Conservation (phyloP, 208 protist genomes). For the Naegleria gruberi region DNA sequence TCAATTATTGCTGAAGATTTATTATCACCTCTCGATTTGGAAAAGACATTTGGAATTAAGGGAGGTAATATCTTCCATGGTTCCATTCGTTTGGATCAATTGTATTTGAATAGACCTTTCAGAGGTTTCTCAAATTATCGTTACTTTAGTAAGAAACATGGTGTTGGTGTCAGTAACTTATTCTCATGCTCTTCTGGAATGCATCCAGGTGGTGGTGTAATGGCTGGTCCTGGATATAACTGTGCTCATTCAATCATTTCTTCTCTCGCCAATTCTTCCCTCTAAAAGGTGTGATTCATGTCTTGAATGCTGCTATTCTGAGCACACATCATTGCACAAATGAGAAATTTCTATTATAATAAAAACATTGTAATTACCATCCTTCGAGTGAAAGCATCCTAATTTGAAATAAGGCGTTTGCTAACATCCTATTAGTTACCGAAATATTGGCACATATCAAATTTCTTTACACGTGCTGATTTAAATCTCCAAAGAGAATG, state of each 20-base stretch:
- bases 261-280: too few species aligned
- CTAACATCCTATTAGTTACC: too few species aligned
- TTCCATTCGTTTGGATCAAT: conserved; percentile 42
- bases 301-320: too few species aligned
- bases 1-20: conserved; percentile 43
- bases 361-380: too few species aligned
- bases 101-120: conserved; percentile 38
- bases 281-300: too few species aligned
- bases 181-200: conserved; percentile 41
- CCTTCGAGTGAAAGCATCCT: too few species aligned
- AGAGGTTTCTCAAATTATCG: conserved; percentile 24
- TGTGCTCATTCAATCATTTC: conserved; percentile 15
- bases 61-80: conserved; percentile 55
- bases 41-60: conserved; percentile 33
- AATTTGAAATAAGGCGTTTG: too few species aligned
- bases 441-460: too few species aligned
- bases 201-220: conserved; percentile 52
- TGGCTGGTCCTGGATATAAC: conserved; percentile 45
- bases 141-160: neutral
- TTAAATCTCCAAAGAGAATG: too few species aligned
- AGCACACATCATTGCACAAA: too few species aligned
- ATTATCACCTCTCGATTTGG: conserved; percentile 42
- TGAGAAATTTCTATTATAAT: too few species aligned
- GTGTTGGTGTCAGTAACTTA: conserved; percentile 31
- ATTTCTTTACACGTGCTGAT: too few species aligned